phyloP scores from a whole-genome alignment of 345 rosid species.

The Sisymbrium altissimum region DNA sequence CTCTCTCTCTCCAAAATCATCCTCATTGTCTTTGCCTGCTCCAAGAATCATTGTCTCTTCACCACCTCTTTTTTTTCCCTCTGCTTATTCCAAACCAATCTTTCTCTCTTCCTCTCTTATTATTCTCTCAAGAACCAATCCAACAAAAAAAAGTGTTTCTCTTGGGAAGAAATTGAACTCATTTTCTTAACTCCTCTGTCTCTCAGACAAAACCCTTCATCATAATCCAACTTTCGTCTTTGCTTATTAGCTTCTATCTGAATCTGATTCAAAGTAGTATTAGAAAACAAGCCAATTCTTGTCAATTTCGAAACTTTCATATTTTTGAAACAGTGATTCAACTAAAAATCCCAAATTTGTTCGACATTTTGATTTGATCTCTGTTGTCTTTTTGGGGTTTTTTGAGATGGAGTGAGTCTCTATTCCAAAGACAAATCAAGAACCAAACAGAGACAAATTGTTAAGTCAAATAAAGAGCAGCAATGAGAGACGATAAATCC shows the following conservation, averaged over 20 bases:
- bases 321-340: slow-evolving; percentile 11
- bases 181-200: background rate
- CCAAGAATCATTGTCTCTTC: slow-evolving; percentile 30
- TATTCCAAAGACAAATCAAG: slow-evolving; percentile 18
- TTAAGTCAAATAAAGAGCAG: slow-evolving; percentile 37
- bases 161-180: slow-evolving; percentile 23
- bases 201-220: slow-evolving; percentile 15
- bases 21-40: slow-evolving; percentile 58
- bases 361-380: slow-evolving; percentile 22
- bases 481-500: slow-evolving; percentile 85
- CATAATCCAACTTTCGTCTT: background rate
- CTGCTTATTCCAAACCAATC: background rate
- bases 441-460: slow-evolving; percentile 35
- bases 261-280: slow-evolving; percentile 18
- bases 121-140: slow-evolving; percentile 27
- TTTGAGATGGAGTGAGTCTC: slow-evolving; percentile 10
- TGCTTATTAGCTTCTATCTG: slow-evolving; percentile 26
- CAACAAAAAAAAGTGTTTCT: slow-evolving; percentile 23
- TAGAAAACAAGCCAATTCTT: slow-evolving; percentile 9
- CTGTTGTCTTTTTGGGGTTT: background rate
- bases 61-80: background rate
- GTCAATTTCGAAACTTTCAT: background rate
- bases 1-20: slow-evolving; percentile 39
- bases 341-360: slow-evolving; percentile 29
- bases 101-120: slow-evolving; percentile 22